Base-by-base conservation (phyloP, 2,329 filamentous ascomycete species). In the Paecilomyces sp. region DNA sequence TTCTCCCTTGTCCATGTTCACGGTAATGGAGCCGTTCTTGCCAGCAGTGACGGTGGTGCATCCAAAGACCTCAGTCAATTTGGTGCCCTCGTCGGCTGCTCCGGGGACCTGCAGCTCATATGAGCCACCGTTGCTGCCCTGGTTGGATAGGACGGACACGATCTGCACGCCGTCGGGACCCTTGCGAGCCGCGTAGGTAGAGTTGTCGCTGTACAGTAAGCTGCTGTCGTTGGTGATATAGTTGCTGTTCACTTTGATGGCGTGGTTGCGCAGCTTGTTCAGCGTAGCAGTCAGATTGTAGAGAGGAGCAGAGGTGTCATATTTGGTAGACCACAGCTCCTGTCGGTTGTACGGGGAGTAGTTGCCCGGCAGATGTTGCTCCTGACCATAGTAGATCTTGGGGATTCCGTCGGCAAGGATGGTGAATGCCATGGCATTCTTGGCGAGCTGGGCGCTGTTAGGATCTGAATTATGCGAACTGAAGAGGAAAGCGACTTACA, bases 321-420 rank as follows among this genome's bases (percentile, higher is more conserved):
- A 85, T n/a, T 68, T 68, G 41, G 78, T 80, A 28, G 76, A 70
- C 83, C 83, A 85, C 36, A 83, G 71, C 13, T 82, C 79, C 65
- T 84, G 81, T 34, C 83, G 80, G 47, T 73, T 76, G 0, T 78
- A 75, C 3, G 82, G 82, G 47, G 67, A 69, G 53, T 72, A 76
- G 24, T 77, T 79, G 24, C 79, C 79, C 1, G 74, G 66, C 67
- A 80, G 84, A 58, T 80, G 82, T 66, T 87, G 85, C 70, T 88
- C 85, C 59, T 84, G 83, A 30, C 85, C 85, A 64, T 86, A 80
- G 71, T 87, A 88, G 51, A 87, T 77, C 56, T 86, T 83, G 2
- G 84, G 84, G 52, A 87, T 83, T 11, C 85, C 85, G 56, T 85
- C 64, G 25, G 53, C 55, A 4, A 87, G 77, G 25, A 87, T 79